Evolutionary conservation across 768 basidiomycete genomes (phyloP), one percentile per base, ranked within the genome.

Genomic region (Artomyces pyxidatus): DNA sequence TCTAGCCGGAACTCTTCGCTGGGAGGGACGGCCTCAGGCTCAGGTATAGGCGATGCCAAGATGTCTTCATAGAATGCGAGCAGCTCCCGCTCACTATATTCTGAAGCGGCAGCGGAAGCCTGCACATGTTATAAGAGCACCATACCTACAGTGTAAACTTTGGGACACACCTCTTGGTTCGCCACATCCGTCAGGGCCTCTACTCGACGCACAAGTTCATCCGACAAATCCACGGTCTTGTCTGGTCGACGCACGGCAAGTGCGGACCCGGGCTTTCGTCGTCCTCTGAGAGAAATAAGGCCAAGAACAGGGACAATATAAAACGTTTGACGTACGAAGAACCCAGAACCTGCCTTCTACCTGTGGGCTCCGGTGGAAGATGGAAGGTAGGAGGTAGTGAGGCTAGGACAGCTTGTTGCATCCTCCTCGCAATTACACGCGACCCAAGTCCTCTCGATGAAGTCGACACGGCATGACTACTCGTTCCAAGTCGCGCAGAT

Each of bases 31-130:
- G 51, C 12, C 44, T 51, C 37, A 37, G 51, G 21, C 22, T 42
- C 38, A 29, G 62, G 35, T 27, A 42, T 29, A n/a, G 54, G 62
- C 6, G 60, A 42, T 11, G 59, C 49, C 28, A 76, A 61, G 3
- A 77, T 49, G 42, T 73, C 70, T 27, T 67, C 61, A 45, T 76
- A 78, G 21, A 78, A 52, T 6, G 62, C 54, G 4, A 64, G 51
- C 6, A 74, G 59, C 16, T 75, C 65, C 4, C 61, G 60, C 22
- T 75, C 73, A 0, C 66, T 60, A 54, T 65, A 66, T 28, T 42
- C 52, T 44, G 42, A 12, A 9, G 23, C 22, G 3, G 28, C 16
- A 3, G 38, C 25, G 6, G 38, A 12, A 3, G 47, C 3, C 42
- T n/a, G n/a, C n/a, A n/a, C n/a, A n/a, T n/a, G n/a, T n/a, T n/a